Conservation (phyloP, 1,139 yeast genomes). For the Lodderomyces elongisporus region DNA sequence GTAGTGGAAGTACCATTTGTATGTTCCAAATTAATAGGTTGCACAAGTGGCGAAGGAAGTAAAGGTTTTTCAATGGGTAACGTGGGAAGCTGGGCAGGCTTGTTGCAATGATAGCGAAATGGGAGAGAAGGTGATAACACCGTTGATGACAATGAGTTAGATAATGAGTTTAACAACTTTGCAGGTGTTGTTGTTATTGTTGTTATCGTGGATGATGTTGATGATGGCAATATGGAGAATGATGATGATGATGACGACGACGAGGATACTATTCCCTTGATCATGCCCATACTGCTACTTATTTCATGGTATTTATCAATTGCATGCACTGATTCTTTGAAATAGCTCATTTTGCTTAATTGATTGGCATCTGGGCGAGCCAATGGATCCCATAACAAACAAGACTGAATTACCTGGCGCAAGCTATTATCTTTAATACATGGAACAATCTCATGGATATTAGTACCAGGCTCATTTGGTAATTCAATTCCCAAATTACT, state of each 20-base stretch:
- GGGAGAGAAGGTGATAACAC: no score
- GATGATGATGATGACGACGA: neutral
- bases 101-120: no score
- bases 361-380: constrained; percentile 44
- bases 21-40: neutral
- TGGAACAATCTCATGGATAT: constrained; percentile 24
- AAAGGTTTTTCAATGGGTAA: constrained; percentile 3
- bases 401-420: constrained; percentile 48
- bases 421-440: constrained; percentile 25
- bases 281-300: constrained; percentile 2
- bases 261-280: no score
- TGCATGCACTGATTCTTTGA: constrained; percentile 31
- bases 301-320: constrained; percentile 10
- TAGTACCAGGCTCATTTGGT: constrained; percentile 37
- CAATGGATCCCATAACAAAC: constrained; percentile 65
- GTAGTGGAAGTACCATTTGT: neutral
- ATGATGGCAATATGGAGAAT: no score
- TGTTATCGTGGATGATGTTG: neutral
- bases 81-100: constrained; percentile 2
- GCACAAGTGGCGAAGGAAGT: neutral
- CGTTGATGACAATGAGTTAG: no score
- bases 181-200: no score
- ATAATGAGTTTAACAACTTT: no score
- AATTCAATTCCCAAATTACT: constrained; percentile 47
- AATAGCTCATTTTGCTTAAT: constrained; percentile 49